phyloP scores from a whole-genome alignment of 129 eudicot genomes.

The Mikania micrantha region DNA sequence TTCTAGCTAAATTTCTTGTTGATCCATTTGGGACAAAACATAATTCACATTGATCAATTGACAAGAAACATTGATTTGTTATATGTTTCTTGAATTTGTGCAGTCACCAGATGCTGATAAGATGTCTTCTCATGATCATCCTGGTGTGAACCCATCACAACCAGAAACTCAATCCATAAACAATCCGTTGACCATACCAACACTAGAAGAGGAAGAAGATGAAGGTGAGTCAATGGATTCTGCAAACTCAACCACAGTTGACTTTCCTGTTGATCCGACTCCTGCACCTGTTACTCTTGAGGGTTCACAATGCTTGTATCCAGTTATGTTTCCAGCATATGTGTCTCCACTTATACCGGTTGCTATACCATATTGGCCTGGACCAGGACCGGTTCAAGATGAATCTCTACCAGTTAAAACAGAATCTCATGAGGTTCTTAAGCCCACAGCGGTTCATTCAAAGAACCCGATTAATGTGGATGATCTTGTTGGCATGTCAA shows the following conservation, averaged over 20 bases:
- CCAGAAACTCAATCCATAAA: slow-evolving; percentile 38
- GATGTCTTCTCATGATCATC: slow-evolving; percentile 29
- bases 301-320: slow-evolving; percentile 47
- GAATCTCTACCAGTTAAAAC: slow-evolving; percentile 29
- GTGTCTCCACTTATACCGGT: slow-evolving; percentile 53
- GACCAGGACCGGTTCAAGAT: slow-evolving; percentile 44
- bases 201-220: slow-evolving; percentile 49
- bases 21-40: not conserved
- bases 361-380: slow-evolving; percentile 61
- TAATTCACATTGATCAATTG: not conserved
- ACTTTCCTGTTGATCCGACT: slow-evolving; percentile 15
- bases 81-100: not conserved
- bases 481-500: slow-evolving; percentile 90
- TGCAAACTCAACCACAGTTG: slow-evolving; percentile 51
- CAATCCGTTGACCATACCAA: slow-evolving; percentile 40
- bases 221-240: slow-evolving; percentile 86
- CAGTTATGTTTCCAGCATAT: slow-evolving; percentile 65
- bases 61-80: not conserved
- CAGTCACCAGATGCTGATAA: slow-evolving; percentile 46
- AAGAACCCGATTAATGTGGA: slow-evolving; percentile 82
- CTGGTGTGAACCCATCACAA: slow-evolving; percentile 39
- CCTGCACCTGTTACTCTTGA: slow-evolving; percentile 36
- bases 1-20: not conserved
- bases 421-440: slow-evolving; percentile 71
- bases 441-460: slow-evolving; percentile 87